These are phyloP conservation scores for Fusarium papillatum DNA, from an alignment of 2,329 filamentous ascomycete genomes.

Conservation along the genomic window DNA sequence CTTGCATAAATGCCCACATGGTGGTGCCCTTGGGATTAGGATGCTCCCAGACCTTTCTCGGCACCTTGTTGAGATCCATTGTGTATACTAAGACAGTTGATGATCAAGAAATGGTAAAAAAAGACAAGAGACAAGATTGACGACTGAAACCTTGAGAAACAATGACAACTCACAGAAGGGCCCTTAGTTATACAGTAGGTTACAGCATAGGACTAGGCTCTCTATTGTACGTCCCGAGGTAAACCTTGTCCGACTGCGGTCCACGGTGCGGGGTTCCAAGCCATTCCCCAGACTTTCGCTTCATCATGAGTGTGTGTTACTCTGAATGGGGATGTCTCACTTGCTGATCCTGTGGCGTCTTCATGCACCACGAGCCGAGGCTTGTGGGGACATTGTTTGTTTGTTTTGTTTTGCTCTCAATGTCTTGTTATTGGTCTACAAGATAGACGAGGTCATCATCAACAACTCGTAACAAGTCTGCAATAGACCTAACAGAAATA, in stretches of 20 bases:
- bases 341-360: constrained; percentile 25
- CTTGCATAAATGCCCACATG: constrained; percentile 78
- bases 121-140: background rate
- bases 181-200: background rate
- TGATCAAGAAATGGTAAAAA: background rate
- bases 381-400: constrained; percentile 18
- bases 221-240: constrained; percentile 31
- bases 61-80: constrained; percentile 54
- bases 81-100: background rate
- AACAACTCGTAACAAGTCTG: background rate
- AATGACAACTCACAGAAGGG: background rate
- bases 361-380: constrained; percentile 26
- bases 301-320: constrained; percentile 10
- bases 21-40: constrained; percentile 70
- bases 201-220: background rate
- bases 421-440: background rate
- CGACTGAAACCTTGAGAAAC: background rate
- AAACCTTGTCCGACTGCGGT: constrained; percentile 22
- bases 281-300: constrained; percentile 6
- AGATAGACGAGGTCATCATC: background rate
- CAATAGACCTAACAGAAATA: background rate
- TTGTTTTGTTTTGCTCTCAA: background rate
- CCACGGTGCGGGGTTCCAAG: constrained; percentile 39
- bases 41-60: constrained; percentile 78
- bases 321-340: background rate